Conservation (phyloP, 805 yeast species). For the Cyberlindnera mississippiensis region DNA sequence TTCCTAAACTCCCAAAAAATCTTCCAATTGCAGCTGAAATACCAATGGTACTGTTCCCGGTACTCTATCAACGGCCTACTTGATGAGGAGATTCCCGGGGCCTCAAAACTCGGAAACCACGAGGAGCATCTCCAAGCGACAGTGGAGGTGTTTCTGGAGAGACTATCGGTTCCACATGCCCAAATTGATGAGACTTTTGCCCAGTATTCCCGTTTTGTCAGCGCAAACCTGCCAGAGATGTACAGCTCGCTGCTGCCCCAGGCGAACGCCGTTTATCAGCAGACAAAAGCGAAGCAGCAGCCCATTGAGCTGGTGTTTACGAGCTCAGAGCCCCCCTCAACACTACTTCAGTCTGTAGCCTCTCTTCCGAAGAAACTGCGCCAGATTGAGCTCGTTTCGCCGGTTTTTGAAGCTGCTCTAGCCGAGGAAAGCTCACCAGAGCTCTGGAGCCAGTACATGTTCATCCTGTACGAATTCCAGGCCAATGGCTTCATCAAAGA, state of each 20-base stretch:
- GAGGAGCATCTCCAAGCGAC: neutral
- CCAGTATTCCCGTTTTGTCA: conserved; percentile 38
- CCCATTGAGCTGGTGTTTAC: conserved; percentile 35
- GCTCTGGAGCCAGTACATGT: conserved; percentile 15
- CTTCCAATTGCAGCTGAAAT: neutral
- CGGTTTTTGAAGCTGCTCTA: conserved; percentile 19
- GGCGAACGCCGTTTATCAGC: conserved; percentile 32
- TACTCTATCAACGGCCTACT: conserved; percentile 4
- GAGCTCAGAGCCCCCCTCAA: neutral
- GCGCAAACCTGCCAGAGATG: conserved; percentile 26
- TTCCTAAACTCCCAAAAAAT: neutral
- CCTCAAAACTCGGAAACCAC: neutral
- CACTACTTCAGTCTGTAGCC: conserved; percentile 1
- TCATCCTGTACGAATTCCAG: conserved; percentile 9
- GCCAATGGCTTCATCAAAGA: neutral
- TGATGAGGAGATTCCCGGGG: conserved; percentile 4
- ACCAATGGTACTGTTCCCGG: neutral
- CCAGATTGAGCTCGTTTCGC: neutral
- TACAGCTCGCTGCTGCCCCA: conserved; percentile 36
- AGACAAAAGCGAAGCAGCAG: conserved; percentile 29
- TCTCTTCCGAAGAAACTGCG: conserved; percentile 14
- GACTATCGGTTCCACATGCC: conserved; percentile 40
- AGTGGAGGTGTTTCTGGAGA: conserved; percentile 16
- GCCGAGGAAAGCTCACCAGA: conserved; percentile 2
- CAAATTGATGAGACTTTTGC: conserved; percentile 38